These are phyloP conservation scores for Emergomyces pasteurianus DNA, from an alignment of 2,329 filamentous ascomycete species.

Conservation along the genomic window DNA sequence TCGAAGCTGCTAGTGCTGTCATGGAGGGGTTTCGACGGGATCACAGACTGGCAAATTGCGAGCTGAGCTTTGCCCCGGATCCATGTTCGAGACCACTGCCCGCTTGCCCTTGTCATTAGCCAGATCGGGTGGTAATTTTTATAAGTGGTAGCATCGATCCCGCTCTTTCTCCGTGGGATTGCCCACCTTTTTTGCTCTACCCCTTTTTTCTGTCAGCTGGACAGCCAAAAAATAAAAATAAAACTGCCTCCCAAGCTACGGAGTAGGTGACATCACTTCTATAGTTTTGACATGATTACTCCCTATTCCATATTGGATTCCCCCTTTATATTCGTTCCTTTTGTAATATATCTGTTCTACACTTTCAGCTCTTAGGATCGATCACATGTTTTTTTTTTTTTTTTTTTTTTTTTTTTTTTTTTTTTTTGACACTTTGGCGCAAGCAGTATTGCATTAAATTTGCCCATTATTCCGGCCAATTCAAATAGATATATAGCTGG, in stretches of 20 bases:
- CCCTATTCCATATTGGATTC: background rate
- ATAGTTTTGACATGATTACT: background rate
- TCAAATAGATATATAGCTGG: too few species aligned
- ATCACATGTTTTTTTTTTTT: too few species aligned
- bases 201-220: background rate
- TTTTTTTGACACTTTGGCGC: too few species aligned
- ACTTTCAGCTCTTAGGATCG: too few species aligned
- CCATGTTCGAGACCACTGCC: conserved; percentile 11
- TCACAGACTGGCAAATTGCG: conserved; percentile 6
- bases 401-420: too few species aligned
- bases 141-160: background rate
- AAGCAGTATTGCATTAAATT: too few species aligned
- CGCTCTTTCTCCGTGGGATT: background rate
- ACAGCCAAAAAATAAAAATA: too few species aligned
- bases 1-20: conserved; percentile 7
- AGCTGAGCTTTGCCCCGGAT: conserved; percentile 7
- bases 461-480: too few species aligned
- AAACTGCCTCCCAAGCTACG: background rate
- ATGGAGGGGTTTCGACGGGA: background rate
- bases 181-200: background rate
- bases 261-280: background rate
- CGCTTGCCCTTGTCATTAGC: background rate
- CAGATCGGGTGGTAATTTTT: too few species aligned
- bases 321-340: background rate
- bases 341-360: background rate